These are phyloP conservation scores for Tilletia walkeri DNA, from an alignment of 1,284 basidiomycete species.

Conservation along the genomic window DNA sequence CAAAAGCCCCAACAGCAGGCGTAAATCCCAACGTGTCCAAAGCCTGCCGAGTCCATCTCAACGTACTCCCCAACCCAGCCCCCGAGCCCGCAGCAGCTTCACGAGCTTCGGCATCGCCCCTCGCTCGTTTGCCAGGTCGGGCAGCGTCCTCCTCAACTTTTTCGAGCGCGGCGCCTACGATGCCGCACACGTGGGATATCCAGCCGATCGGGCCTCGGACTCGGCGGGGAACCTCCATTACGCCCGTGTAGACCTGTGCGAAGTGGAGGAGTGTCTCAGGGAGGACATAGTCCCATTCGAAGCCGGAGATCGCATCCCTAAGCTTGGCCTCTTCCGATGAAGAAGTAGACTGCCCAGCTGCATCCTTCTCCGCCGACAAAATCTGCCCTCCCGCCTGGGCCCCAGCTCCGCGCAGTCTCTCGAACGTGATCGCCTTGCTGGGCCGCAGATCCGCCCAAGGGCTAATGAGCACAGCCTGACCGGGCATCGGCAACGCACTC, in stretches of 20 bases:
- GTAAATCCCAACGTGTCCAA: background rate
- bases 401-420: slow-evolving; percentile 27
- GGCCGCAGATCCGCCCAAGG: slow-evolving; percentile 53
- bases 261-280: slow-evolving; percentile 52
- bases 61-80: background rate
- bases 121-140: background rate
- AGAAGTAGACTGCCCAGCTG: background rate
- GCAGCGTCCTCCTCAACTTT: background rate
- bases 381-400: too few species aligned
- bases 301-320: slow-evolving; percentile 7
- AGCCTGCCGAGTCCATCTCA: background rate
- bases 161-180: slow-evolving; percentile 32
- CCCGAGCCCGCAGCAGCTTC: background rate
- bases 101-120: slow-evolving; percentile 10
- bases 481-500: slow-evolving; percentile 47
- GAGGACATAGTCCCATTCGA: slow-evolving; percentile 44
- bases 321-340: background rate
- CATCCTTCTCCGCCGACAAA: background rate
- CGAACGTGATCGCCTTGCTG: slow-evolving; percentile 34
- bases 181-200: slow-evolving; percentile 45
- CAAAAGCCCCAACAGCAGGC: background rate
- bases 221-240: slow-evolving; percentile 43
- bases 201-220: slow-evolving; percentile 47
- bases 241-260: slow-evolving; percentile 52
- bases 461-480: slow-evolving; percentile 49